Evolutionary conservation across 768 basidiomycete genomes (phyloP), one percentile per base, ranked within the genome.

Genomic region (Termitomyces sp.): DNA sequence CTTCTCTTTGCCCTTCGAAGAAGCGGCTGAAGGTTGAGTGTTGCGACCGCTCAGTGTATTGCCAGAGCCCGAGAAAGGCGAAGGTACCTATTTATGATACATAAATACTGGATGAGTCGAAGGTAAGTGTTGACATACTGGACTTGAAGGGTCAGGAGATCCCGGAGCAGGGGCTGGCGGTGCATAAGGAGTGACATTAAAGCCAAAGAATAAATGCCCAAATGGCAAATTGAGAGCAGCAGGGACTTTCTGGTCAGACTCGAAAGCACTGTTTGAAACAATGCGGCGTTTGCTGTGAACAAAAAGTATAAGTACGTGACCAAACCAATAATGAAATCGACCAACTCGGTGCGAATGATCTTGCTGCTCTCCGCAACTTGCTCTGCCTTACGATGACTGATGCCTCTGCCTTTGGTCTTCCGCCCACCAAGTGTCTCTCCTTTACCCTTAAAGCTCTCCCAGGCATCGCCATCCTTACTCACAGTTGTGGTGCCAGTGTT

Each of bases 121-220:
- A 29, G 34, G 34, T 11, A 57, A 12, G 36, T 36, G 15, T 15
- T 46, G 12, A 48, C 46, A 38, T 15, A 57, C 56, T 36, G 47
- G 56, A 43, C 34, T 57, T 36, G 58, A 29, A 32, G 49, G 40
- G 32, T 71, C 73, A 5, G 67, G 75, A 62, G 68, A 73, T 42
- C 51, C 77, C 55, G 64, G 70, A 60, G 76, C 60, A 38, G 71
- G 66, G 48, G 76, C 70, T 5, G 86, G 82, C 7, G 86, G 85
- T 3, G 75, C 79, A 70, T 92, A 92, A 1, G 89, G 79, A 2
- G 84, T 77, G 60, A 92, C 83, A 62, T 91, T 90, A 77, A 89
- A 99, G 10, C 97, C 97, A 69, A 99, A 98, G 80, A 99, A 99
- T 20, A 99, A 80, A 66, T 97, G 90, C 12, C 97, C 97, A 65